Evolutionary conservation across 331 rosid genomes (phyloP).

Genomic region (Pyracantha coccinea): DNA sequence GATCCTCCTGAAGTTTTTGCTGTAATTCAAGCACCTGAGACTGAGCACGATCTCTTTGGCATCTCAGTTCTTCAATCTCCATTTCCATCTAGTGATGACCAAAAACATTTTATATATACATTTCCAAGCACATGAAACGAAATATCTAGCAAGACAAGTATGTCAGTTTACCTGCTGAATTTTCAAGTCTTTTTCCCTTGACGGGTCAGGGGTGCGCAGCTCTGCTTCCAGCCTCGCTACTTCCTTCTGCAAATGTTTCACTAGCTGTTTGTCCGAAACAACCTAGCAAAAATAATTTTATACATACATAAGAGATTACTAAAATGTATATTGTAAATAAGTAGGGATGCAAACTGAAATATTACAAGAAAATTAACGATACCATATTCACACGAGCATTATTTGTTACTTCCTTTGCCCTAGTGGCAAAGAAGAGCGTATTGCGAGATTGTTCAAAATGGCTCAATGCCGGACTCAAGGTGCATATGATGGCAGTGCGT

Average conservation of each 20-base stretch:
- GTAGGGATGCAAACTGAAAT: neutral
- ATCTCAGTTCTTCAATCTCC: conserved; percentile 90
- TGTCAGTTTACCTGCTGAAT: conserved; percentile 72
- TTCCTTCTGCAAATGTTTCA: conserved; percentile 93
- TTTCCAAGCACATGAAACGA: neutral
- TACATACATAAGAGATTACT: neutral
- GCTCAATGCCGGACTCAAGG: conserved; percentile 88
- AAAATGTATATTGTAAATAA: neutral
- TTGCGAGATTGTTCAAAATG: conserved; percentile 97
- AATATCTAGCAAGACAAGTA: neutral
- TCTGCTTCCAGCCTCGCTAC: conserved; percentile 96
- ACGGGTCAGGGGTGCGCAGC: conserved; percentile 88
- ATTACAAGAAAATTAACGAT: conserved; percentile 1
- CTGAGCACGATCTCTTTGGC: conserved; percentile 85
- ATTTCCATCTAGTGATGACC: conserved; percentile 66
- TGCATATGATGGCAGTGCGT: conserved; percentile 95
- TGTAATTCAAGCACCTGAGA: conserved; percentile 79
- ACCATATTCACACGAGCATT: conserved; percentile 98
- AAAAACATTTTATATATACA: conserved; percentile 9
- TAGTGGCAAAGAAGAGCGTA: conserved; percentile 87
- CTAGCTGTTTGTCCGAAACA: conserved; percentile 88
- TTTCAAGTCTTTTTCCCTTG: conserved; percentile 73
- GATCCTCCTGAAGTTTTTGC: conserved; percentile 69
- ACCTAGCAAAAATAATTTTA: conserved; percentile 31
- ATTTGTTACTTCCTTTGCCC: conserved; percentile 97